phyloP scores from a whole-genome alignment of 495 filamentous ascomycete species.

The Geoglossum glabrum region DNA sequence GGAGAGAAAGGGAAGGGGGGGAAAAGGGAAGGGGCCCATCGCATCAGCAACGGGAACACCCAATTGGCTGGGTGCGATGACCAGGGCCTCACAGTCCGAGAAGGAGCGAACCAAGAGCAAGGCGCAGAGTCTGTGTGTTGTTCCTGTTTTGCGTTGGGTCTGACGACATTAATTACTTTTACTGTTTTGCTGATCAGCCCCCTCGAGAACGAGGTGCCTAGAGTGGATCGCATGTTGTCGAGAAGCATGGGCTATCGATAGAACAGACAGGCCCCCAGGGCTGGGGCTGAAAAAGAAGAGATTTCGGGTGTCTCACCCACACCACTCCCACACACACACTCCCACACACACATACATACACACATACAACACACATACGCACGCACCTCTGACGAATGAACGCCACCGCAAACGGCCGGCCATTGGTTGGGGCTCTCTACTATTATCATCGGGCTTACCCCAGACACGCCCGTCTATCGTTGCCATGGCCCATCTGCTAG shows the following conservation, averaged over 20 bases:
- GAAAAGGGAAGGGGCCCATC: not conserved
- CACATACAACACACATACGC: no score
- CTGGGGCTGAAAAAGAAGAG: not conserved
- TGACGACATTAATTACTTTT: constrained; percentile 3
- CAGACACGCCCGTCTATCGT: not conserved
- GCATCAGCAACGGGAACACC: constrained; percentile 11
- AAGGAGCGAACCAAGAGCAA: constrained; percentile 3
- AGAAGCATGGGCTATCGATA: not conserved
- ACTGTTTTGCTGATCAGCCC: not conserved
- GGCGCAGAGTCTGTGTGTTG: constrained; percentile 7
- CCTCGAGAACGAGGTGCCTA: not conserved
- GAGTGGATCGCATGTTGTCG: not conserved
- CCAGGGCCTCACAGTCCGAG: not conserved
- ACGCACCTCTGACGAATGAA: no score
- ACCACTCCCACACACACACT: not conserved
- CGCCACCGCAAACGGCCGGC: not conserved
- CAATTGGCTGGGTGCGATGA: constrained; percentile 19
- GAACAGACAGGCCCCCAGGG: not conserved
- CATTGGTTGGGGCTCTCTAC: not conserved
- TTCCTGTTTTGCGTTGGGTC: not conserved
- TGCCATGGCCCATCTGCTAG: no score
- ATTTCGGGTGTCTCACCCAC: not conserved
- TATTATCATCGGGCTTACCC: not conserved
- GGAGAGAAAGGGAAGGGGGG: not conserved
- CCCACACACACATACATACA: no score